Evolutionary conservation across 441 rosid species (phyloP).

Genomic region (Erysimum cheiri): DNA sequence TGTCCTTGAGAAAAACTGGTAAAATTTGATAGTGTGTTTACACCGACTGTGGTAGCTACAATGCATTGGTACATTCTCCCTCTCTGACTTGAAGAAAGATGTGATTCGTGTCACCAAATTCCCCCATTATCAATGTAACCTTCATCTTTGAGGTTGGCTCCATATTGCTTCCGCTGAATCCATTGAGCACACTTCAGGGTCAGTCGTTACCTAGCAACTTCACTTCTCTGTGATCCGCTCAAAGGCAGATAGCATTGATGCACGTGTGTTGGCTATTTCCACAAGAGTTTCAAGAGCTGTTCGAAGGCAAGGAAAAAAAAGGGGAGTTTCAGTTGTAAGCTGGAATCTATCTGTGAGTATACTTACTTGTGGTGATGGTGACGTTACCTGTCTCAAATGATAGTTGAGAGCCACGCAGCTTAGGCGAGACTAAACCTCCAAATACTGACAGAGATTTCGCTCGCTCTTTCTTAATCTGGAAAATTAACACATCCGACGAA

Average conservation of each 20-base stretch:
- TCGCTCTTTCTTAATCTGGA: slow-evolving; percentile 75
- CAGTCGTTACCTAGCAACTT: slow-evolving; percentile 23
- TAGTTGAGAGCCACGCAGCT: slow-evolving; percentile 79
- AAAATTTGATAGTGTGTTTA: slow-evolving; percentile 2
- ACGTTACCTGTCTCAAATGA: slow-evolving; percentile 86
- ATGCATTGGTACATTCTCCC: slow-evolving; percentile 10
- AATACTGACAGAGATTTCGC: slow-evolving; percentile 69
- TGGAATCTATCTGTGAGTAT: slow-evolving; percentile 11
- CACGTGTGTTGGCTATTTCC: slow-evolving; percentile 79
- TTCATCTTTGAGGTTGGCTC: slow-evolving; percentile 4
- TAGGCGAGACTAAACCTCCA: slow-evolving; percentile 90
- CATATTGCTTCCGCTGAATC: slow-evolving; percentile 13
- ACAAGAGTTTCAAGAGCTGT: slow-evolving; percentile 84
- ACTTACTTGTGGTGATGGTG: slow-evolving; percentile 25
- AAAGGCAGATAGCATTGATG: slow-evolving; percentile 61
- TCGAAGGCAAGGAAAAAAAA: neutral
- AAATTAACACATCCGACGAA: slow-evolving; percentile 44
- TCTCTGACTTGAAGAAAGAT: neutral
- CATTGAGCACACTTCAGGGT: slow-evolving; percentile 5
- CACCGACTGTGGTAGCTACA: slow-evolving; percentile 13
- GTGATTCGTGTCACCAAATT: slow-evolving; percentile 3
- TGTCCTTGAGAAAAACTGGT: neutral
- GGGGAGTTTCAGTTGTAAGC: neutral
- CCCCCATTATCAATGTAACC: neutral
- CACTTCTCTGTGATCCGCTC: slow-evolving; percentile 51